These are phyloP conservation scores for Diaporthe citri DNA, from an alignment of 2,329 filamentous ascomycete species.

Conservation along the genomic window DNA sequence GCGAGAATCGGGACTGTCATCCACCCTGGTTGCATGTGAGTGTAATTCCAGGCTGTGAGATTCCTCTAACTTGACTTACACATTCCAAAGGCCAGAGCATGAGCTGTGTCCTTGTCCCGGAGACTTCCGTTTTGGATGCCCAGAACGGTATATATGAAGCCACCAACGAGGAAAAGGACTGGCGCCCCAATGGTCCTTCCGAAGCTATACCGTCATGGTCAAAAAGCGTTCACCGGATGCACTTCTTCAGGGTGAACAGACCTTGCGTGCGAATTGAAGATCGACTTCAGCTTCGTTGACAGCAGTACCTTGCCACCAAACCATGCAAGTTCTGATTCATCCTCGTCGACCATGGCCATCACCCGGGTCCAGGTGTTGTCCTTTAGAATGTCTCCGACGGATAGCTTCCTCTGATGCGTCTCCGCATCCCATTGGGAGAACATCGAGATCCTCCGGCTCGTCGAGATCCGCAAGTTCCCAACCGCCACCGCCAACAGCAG, in stretches of 20 bases:
- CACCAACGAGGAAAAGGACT: constrained; percentile 45
- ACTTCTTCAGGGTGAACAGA: not conserved
- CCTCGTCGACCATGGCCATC: constrained; percentile 48
- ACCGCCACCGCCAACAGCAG: constrained; percentile 48
- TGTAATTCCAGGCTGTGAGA: not conserved
- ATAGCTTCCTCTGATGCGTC: not conserved
- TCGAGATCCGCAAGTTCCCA: constrained; percentile 50
- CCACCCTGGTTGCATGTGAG: constrained; percentile 45
- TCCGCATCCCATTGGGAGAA: not conserved
- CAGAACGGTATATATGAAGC: constrained; percentile 44
- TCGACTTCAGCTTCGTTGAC: constrained; percentile 39
- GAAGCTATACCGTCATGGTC: constrained; percentile 41
- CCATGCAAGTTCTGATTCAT: constrained; percentile 40
- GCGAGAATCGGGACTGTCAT: constrained; percentile 51
- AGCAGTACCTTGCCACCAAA: constrained; percentile 43
- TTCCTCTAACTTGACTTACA: constrained; percentile 46
- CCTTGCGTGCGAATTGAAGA: constrained; percentile 28
- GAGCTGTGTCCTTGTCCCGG: constrained; percentile 49
- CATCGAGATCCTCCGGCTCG: constrained; percentile 22
- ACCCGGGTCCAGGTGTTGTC: constrained; percentile 48
- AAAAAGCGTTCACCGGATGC: not conserved
- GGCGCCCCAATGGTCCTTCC: constrained; percentile 45
- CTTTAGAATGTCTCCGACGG: constrained; percentile 40
- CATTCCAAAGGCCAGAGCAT: constrained; percentile 50
- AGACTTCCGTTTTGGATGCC: constrained; percentile 46